Evolutionary conservation across 441 rosid genomes (phyloP).

Genomic region (Erodium trifolium): DNA sequence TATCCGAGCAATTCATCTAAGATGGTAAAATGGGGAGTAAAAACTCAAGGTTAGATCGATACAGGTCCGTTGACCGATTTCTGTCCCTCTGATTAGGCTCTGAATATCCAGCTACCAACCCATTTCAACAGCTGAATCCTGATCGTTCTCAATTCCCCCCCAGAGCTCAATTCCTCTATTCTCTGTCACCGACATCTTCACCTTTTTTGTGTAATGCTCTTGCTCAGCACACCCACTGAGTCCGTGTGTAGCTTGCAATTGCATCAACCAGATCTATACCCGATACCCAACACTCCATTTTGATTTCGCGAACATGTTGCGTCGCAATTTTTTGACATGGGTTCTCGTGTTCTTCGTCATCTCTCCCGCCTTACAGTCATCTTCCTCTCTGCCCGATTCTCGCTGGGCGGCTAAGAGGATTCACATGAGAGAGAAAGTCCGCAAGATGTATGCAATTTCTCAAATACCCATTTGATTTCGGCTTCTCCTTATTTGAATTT

Average conservation of each 20-base stretch:
- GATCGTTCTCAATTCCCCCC: neutral
- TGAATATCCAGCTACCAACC: neutral
- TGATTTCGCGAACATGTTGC: constrained; percentile 16
- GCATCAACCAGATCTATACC: neutral
- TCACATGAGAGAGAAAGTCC: constrained; percentile 68
- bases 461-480: constrained; percentile 5
- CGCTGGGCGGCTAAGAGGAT: constrained; percentile 51
- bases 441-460: constrained; percentile 50
- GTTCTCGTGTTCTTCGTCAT: constrained; percentile 37
- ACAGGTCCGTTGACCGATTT: neutral
- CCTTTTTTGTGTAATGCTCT: neutral
- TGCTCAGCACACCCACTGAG: neutral
- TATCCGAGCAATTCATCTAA: no score
- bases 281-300: neutral
- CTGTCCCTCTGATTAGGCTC: neutral
- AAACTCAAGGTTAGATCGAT: neutral
- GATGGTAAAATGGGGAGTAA: neutral
- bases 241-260: neutral
- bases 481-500: neutral
- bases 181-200: neutral
- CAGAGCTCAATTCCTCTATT: neutral
- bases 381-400: constrained; percentile 36
- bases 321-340: constrained; percentile 25
- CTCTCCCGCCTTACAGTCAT: constrained; percentile 29
- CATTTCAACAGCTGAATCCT: neutral